Base-by-base conservation (phyloP, 768 basidiomycete genomes). In the Psilocybe cyanescens region DNA sequence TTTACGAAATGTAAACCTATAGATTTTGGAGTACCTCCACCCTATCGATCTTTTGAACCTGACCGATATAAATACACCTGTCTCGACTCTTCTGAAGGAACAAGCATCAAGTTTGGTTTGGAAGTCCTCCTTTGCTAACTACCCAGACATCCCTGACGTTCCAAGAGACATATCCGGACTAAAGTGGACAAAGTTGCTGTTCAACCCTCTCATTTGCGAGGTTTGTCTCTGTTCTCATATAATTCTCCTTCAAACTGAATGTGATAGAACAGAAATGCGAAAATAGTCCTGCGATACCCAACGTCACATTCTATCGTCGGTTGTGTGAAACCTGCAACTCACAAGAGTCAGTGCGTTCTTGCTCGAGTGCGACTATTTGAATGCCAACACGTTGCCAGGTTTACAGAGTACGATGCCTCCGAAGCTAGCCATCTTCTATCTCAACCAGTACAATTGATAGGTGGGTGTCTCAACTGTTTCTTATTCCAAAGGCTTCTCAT, bases 161-260 rank as follows among this genome's bases (percentile, higher is more conserved):
- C 59, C 59, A 4, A 8, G 12, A 41, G 33, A 61, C 8, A 28
- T 49, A 3, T 31, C 47, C 14, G 53, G 53, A 28, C 46, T 39
- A 11, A 60, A 52, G 46, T 63, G 51, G 56, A 45, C 48, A 41
- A 55, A 60, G 12, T 50, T 66, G 28, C 31, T 57, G 55, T 58
- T 54, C 31, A 39, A 33, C n/a, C 39, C 46, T 44, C 24, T 30
- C 28, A 46, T 37, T n/a, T 57, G 55, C 47, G 48, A 59, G 30
- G 55, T 55, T 28, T 12, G 55, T 54, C 41, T 28, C 11, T 37
- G 8, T 31, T 24, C 2, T 41, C 45, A 49, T 24, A 33, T 45
- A 11, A 1, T 30, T 37, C 3, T 39, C 39, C 12, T 14, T 33
- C 7, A 9, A 37, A 24, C 35, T 55, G 17, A 49, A 35, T 0